These are phyloP conservation scores for Saccharomycopsis schoenii DNA, from an alignment of 805 yeast species.

Conservation along the genomic window DNA sequence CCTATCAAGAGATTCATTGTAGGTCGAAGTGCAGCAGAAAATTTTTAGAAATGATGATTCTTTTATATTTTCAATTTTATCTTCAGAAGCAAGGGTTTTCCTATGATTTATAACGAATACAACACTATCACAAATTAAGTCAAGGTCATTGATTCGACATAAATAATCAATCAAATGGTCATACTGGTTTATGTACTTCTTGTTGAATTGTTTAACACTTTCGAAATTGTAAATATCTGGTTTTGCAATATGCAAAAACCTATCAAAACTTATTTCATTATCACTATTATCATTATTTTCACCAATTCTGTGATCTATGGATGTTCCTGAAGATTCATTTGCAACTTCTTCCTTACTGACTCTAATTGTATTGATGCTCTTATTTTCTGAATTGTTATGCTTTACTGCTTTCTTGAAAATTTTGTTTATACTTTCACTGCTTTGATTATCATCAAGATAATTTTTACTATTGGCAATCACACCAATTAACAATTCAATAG, in stretches of 20 bases:
- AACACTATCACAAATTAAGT: slow-evolving; percentile 20
- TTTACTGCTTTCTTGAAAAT: neutral
- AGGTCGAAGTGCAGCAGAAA: slow-evolving; percentile 56
- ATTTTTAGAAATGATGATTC: slow-evolving; percentile 27
- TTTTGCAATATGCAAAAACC: neutral
- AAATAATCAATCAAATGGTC: neutral
- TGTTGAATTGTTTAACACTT: neutral
- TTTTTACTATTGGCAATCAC: slow-evolving; percentile 21
- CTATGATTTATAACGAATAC: slow-evolving; percentile 50
- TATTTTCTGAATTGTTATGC: neutral
- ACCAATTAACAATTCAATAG: slow-evolving; percentile 48
- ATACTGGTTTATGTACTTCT: neutral
- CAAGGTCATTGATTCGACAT: slow-evolving; percentile 14
- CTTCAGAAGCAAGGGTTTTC: slow-evolving; percentile 38
- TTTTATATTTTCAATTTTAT: slow-evolving; percentile 29
- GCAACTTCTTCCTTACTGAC: slow-evolving; percentile 16
- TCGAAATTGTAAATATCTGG: neutral
- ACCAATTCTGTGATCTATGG: neutral
- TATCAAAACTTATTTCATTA: neutral
- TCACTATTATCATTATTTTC: slow-evolving; percentile 12
- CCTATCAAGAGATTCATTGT: slow-evolving; percentile 49
- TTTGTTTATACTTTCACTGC: neutral
- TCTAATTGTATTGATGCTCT: neutral
- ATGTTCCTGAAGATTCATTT: slow-evolving; percentile 14
- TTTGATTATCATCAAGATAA: neutral